Base-by-base conservation (phyloP, 2,329 filamentous ascomycete species). In the Epichloe bromicola region DNA sequence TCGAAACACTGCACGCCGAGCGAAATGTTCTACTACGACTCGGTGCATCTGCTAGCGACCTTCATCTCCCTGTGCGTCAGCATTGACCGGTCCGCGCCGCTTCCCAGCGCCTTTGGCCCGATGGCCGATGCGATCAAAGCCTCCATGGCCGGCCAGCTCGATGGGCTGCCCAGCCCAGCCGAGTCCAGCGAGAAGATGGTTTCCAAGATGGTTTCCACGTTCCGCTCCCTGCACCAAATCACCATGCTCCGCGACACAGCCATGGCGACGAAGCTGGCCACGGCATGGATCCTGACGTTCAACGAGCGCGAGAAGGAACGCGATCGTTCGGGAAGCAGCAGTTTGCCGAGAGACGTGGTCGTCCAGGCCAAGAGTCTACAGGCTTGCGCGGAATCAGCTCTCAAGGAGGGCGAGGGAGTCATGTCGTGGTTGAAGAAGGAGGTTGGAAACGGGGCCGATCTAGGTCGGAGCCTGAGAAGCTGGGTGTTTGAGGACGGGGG, bases 21-120 rank as follows among this genome's bases (percentile, higher is more conserved):
- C 2, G 75, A 78, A 49, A 57, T 65, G 19, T 59, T 64, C 0
- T 74, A 73, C 59, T 76, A 69, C 60, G 70, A 70, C 2, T 53
- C 68, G 1, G 52, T 75, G 23, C 67, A 68, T 23, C 55, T 74
- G 6, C 67, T 78, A 2, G 63, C 67, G 6, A 61, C 60, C 1
- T 54, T 70, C 1, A 55, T 70, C 6, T 56, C 65, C 2, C 59
- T 68, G 6, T 59, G 58, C 7, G 55, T 56, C 0, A 46, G 56
- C 14, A 55, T 62, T n/a, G 54, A 57, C 23, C 60, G 61, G 37
- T 51, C 60, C n/a, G 51, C 52, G 0, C 51, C 59, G 3, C 39
- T 61, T 1, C 54, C 58, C 0, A 58, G 61, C 2, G 55, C 57
- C 3, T 58, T 68, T n/a, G 46, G 42, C 14, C 58, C 62, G 11